Evolutionary conservation across 1,284 basidiomycete genomes (phyloP).

Genomic region (Pyrrhoderma lamaoense): DNA sequence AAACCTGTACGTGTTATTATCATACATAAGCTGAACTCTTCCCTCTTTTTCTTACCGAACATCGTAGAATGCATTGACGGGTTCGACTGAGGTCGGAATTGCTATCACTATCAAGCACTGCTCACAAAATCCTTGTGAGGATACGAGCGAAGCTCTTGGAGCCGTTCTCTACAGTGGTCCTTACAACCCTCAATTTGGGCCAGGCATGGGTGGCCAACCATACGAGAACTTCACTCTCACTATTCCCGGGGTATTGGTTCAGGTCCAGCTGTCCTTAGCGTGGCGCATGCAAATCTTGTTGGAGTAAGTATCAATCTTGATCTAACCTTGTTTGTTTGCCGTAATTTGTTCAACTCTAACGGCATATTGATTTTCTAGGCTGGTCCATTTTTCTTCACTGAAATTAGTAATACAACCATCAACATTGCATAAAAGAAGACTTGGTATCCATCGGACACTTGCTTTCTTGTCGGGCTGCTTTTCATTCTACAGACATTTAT

Average conservation of each 20-base stretch:
- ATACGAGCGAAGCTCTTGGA: conserved; percentile 33
- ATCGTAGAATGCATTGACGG: neutral
- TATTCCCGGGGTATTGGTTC: conserved; percentile 30
- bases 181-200: conserved; percentile 34
- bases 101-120: conserved; percentile 36
- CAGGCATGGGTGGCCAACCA: conserved; percentile 29
- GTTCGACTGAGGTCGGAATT: conserved; percentile 33
- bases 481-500: no score
- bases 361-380: conserved; percentile 2
- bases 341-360: neutral
- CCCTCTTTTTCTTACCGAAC: neutral
- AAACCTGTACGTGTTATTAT: conserved; percentile 31
- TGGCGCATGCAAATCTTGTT: conserved; percentile 38
- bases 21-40: conserved; percentile 1
- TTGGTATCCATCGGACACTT: no score
- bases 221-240: conserved; percentile 45
- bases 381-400: conserved; percentile 14
- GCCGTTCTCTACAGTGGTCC: conserved; percentile 37
- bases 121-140: conserved; percentile 24
- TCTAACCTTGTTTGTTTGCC: neutral
- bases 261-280: conserved; percentile 32
- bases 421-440: no score
- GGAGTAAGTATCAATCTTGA: conserved; percentile 32
- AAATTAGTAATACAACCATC: conserved; percentile 13
- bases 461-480: no score